Evolutionary conservation across 345 rosid genomes (phyloP), one percentile per base, ranked within the genome.

Genomic region (Toxicodendron radicans): DNA sequence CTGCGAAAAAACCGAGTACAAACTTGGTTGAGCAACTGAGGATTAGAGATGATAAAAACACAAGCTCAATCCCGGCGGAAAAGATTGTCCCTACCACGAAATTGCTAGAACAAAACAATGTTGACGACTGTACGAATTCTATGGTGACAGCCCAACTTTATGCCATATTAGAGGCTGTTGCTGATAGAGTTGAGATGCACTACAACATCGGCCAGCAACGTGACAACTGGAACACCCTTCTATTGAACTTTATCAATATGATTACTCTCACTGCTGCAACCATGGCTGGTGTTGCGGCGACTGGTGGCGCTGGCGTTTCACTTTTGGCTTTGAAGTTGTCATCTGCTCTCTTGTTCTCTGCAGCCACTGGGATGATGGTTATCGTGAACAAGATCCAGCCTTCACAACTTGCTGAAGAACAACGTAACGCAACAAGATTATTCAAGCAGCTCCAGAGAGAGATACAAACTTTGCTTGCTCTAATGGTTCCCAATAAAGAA

Each of bases 181-280:
- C 83, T 58, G 97, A 91, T 58, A 82, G 97, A 67, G 80, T 89
- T 3, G 92, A 87, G 86, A 91, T 89, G 92, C 97, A 91, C 75
- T 70, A 82, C 20, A 91, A 89, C 79, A 45, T 91, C 0, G 87
- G 87, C 14, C 87, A 89, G 78, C 97, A 91, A 48, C 79, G 97
- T 4, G 82, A 87, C 18, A 85, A 84, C 69, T 87, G 97, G 97
- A 91, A 91, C 78, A 72, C 81, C 21, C 83, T 89, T 6, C 78
- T 89, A 43, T 82, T 91, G 51, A 89, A 80, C 32, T 91, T 93
- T 52, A 83, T 89, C 69, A 91, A 89, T 80, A 83, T 85, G 87
- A 89, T 89, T 64, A 85, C 91, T 57, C 87, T 91, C 18, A 72
- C 91, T 0, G 96, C 90, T 6, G 78, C 86, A 8, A 79, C 88